Evolutionary conservation across 345 rosid species (phyloP), one percentile per base, ranked within the genome.

Genomic region (Raphanus sativus): DNA sequence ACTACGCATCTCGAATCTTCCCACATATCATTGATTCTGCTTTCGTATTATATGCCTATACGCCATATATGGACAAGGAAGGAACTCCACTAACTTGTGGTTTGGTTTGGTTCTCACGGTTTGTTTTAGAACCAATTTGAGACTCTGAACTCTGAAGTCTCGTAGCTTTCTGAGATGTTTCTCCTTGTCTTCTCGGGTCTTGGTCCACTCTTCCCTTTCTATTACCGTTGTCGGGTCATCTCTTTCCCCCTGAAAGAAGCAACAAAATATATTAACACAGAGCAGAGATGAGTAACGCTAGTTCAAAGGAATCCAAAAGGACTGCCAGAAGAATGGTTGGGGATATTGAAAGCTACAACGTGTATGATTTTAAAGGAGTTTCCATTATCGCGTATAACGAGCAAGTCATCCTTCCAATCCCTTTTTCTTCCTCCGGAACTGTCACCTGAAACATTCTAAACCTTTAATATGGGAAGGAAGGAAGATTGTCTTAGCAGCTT

Each of bases 101-200:
- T 32, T 40, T 61, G 56, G 42, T 50, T 8, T 38, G 21, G 21
- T 21, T 21, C n/a, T 66, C 15, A 6, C 2, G 2, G 9, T 9
- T 4, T 11, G 21, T 21, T 4, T 66, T 34, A 94, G 86, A 94
- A 89, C 97, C 97, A 94, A 81, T 94, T 94, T 1, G 97, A 94
- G 78, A 86, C 62, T 62, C 76, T 21, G 21, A 21, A 21, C 21
- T 21, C 21, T 84, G 77, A 89, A 92, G 87, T 94, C 97, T 16
- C 97, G 80, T 56, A 92, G 85, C 84, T 94, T 94, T 16, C 93
- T 85, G 36, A 92, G 97, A 85, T 92, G 95, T 83, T 78, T 92
- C 86, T 94, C 97, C 97, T 92, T 90, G 62, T 94, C 97, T 85
- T 81, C 76, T 66, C 93, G 85, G 8, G 84, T 78, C 82, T 86